These are phyloP conservation scores for Neolentinus lepideus DNA, from an alignment of 1,284 basidiomycete genomes.

Conservation along the genomic window DNA sequence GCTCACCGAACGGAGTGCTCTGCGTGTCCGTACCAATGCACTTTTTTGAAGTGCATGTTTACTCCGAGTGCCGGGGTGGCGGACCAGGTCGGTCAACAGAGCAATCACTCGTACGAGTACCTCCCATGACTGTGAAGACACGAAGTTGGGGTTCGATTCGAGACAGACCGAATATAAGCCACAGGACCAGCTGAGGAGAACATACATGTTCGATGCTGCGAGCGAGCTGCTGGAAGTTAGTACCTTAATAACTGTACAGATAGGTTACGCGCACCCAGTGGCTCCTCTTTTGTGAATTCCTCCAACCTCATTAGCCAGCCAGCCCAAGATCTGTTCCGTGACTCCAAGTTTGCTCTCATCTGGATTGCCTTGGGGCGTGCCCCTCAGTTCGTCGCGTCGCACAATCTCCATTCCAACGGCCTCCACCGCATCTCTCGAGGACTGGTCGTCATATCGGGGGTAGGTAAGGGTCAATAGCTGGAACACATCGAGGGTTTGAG, in stretches of 20 bases:
- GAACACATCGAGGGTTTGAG: slow-evolving; percentile 68
- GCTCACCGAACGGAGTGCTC: slow-evolving; percentile 56
- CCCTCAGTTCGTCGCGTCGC: slow-evolving; percentile 46
- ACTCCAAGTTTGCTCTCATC: slow-evolving; percentile 44
- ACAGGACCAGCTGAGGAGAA: slow-evolving; percentile 71
- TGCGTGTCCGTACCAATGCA: slow-evolving; percentile 49
- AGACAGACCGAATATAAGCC: slow-evolving; percentile 51
- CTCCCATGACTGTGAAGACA: slow-evolving; percentile 38
- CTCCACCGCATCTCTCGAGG: slow-evolving; percentile 67
- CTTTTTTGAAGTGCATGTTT: slow-evolving; percentile 59
- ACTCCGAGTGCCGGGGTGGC: slow-evolving; percentile 38
- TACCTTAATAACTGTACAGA: slow-evolving; percentile 5
- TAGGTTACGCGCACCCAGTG: slow-evolving; percentile 34
- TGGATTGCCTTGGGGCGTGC: slow-evolving; percentile 27
- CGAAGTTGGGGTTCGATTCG: slow-evolving; percentile 34
- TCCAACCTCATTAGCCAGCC: slow-evolving; percentile 62
- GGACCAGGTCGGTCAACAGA: slow-evolving; percentile 50
- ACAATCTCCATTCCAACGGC: slow-evolving; percentile 57
- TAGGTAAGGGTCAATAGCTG: slow-evolving; percentile 68
- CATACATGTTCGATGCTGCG: slow-evolving; percentile 59
- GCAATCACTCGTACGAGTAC: slow-evolving; percentile 48
- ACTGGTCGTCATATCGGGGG: slow-evolving; percentile 66
- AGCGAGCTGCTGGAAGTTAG: slow-evolving; percentile 36
- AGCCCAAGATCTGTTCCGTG: slow-evolving; percentile 62
- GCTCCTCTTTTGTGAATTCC: slow-evolving; percentile 38